Evolutionary conservation across 495 filamentous ascomycete genomes (phyloP).

Genomic region (Tuber indicum): DNA sequence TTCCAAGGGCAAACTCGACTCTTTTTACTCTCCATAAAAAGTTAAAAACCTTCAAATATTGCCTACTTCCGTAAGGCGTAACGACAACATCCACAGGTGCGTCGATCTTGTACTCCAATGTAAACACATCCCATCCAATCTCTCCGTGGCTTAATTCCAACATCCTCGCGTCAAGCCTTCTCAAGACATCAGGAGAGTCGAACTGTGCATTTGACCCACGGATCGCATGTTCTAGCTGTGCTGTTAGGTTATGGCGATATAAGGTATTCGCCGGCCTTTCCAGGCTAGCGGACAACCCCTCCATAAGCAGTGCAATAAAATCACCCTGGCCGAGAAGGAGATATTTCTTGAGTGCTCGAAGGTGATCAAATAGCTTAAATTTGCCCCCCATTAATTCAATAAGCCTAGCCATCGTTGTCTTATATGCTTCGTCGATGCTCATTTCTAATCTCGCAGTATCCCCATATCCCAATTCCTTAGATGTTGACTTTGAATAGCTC

Average conservation of each 20-base stretch:
- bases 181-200: conserved; percentile 85
- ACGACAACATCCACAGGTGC: conserved; percentile 96
- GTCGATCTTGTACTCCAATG: conserved; percentile 96
- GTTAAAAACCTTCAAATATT: conserved; percentile 99
- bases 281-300: conserved; percentile 82
- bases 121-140: conserved; percentile 99
- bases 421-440: conserved; percentile 95
- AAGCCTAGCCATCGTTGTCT: conserved; percentile 92
- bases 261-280: conserved; percentile 93
- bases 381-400: conserved; percentile 88
- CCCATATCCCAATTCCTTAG: conserved; percentile 86
- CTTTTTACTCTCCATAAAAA: conserved; percentile 98
- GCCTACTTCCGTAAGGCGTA: conserved; percentile 84
- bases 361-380: conserved; percentile 88
- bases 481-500: conserved; percentile 86
- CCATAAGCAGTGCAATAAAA: conserved; percentile 97
- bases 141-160: conserved; percentile 91
- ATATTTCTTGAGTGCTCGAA: conserved; percentile 89
- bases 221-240: conserved; percentile 95
- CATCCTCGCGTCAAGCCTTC: conserved; percentile 91
- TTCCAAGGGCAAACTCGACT: conserved; percentile 85
- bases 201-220: conserved; percentile 95
- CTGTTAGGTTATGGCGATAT: conserved; percentile 91
- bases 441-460: conserved; percentile 85
- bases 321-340: conserved; percentile 92